Evolutionary conservation across 2,329 filamentous ascomycete species (phyloP).

Genomic region (Trichophyton benhamiae): DNA sequence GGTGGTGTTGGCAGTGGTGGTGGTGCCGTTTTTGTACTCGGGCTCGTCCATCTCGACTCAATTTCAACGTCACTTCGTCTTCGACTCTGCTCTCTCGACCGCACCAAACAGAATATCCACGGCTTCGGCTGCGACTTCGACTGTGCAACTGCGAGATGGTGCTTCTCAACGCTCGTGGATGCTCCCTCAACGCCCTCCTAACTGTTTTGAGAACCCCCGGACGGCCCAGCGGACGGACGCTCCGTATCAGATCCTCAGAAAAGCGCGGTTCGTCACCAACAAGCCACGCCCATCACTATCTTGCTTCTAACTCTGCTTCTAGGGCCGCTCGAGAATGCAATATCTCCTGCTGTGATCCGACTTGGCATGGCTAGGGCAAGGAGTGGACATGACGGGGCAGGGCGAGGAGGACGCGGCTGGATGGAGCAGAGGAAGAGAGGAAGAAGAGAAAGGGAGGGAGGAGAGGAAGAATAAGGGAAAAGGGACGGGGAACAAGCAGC

Average conservation of each 20-base stretch:
- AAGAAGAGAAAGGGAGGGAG: not conserved
- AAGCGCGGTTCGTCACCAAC: not conserved
- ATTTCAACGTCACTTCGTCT: not conserved
- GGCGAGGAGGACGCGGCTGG: not conserved
- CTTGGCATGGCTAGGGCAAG: slow-evolving; percentile 1
- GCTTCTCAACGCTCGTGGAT: not conserved
- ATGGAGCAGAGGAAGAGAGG: not conserved
- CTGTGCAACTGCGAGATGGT: not conserved
- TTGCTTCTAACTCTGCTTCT: not conserved
- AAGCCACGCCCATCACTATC: not conserved
- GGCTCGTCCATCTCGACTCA: not conserved
- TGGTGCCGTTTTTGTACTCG: slow-evolving; percentile 7
- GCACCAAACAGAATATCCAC: too few species aligned
- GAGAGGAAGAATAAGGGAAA: not conserved
- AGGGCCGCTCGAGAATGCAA: not conserved
- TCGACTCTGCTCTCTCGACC: not conserved
- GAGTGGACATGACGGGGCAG: not conserved
- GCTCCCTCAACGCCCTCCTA: not conserved
- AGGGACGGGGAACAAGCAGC: not conserved
- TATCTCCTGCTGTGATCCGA: slow-evolving; percentile 1
- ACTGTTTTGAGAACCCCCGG: not conserved
- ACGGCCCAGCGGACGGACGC: not conserved
- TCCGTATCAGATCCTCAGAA: not conserved
- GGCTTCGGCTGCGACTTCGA: not conserved
- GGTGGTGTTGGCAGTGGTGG: too few species aligned